These are phyloP conservation scores for Globisporangium nagaii DNA, from an alignment of 352 stramenopile genomes.

Conservation along the genomic window DNA sequence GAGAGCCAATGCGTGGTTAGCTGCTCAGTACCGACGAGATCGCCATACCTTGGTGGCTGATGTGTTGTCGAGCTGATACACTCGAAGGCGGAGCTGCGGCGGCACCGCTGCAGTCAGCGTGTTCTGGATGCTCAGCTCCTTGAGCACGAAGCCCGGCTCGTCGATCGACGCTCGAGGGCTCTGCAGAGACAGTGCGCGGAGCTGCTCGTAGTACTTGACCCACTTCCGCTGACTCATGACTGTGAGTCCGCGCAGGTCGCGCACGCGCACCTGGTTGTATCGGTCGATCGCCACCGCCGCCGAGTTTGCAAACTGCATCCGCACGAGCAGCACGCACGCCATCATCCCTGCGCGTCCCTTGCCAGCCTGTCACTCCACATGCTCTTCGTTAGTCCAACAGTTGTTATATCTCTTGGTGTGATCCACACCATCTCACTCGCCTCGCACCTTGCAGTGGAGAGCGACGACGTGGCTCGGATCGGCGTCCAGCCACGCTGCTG, in stretches of 20 bases:
- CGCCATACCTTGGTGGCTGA: constrained; percentile 27
- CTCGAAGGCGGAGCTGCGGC: constrained; percentile 32
- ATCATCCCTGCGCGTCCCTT: constrained; percentile 78
- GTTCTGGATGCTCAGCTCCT: constrained; percentile 7
- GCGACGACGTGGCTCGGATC: constrained; percentile 41
- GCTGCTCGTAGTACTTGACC: constrained; percentile 57
- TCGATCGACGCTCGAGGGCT: not conserved
- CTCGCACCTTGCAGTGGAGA: constrained; percentile 67
- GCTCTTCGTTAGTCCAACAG: not conserved
- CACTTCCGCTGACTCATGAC: constrained; percentile 69
- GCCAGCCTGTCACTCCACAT: constrained; percentile 27
- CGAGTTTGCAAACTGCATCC: constrained; percentile 45
- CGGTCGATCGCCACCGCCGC: constrained; percentile 46
- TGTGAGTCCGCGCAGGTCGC: constrained; percentile 50
- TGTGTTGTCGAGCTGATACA: constrained; percentile 29
- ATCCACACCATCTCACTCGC: too few relatives aligned
- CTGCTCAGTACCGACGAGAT: too few relatives aligned
- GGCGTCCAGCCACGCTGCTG: constrained; percentile 45
- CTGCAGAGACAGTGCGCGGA: not conserved
- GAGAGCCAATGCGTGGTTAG: too few relatives aligned
- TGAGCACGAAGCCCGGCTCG: constrained; percentile 4
- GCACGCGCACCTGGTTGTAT: constrained; percentile 63
- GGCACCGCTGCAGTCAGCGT: constrained; percentile 9
- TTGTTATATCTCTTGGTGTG: too few relatives aligned
- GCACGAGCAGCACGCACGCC: constrained; percentile 66